Conservation (phyloP, 768 basidiomycete species). For the Pleurotus ostreatus region DNA sequence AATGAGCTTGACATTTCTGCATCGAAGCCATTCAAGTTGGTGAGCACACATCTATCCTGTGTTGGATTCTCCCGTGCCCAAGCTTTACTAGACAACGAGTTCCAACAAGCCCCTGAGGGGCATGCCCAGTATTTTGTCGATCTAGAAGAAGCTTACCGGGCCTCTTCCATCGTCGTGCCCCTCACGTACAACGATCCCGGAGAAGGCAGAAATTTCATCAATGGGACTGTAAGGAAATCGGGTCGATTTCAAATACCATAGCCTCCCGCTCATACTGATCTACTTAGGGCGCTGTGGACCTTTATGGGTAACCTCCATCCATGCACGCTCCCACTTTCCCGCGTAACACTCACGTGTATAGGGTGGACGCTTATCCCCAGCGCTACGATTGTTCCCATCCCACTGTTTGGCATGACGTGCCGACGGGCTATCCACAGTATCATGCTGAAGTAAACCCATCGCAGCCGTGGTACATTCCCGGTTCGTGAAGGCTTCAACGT, state of each 20-base stretch:
- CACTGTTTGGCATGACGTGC: slow-evolving; percentile 57
- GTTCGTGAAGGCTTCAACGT: slow-evolving; percentile 35
- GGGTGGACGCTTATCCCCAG: slow-evolving; percentile 70
- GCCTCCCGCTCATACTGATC: background rate
- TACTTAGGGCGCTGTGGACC: slow-evolving; percentile 63
- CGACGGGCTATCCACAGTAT: slow-evolving; percentile 60
- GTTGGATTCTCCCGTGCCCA: background rate
- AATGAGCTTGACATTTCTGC: background rate
- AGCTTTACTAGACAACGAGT: slow-evolving; percentile 59
- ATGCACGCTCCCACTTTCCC: background rate
- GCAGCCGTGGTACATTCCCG: slow-evolving; percentile 71
- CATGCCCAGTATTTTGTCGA: slow-evolving; percentile 59
- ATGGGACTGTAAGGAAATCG: slow-evolving; percentile 51
- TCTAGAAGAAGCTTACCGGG: slow-evolving; percentile 51
- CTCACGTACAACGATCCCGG: slow-evolving; percentile 74
- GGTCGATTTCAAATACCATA: background rate
- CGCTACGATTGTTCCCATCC: slow-evolving; percentile 80
- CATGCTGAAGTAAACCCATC: slow-evolving; percentile 48
- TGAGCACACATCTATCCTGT: slow-evolving; percentile 14
- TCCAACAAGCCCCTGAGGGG: slow-evolving; percentile 43
- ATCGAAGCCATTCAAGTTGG: slow-evolving; percentile 52
- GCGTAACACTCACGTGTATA: background rate
- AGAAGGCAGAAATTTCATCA: slow-evolving; percentile 55
- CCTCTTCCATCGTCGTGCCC: slow-evolving; percentile 62
- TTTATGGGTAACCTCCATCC: slow-evolving; percentile 51